Conservation (phyloP, 495 filamentous ascomycete genomes). For the Aspergillus nanangensis region DNA sequence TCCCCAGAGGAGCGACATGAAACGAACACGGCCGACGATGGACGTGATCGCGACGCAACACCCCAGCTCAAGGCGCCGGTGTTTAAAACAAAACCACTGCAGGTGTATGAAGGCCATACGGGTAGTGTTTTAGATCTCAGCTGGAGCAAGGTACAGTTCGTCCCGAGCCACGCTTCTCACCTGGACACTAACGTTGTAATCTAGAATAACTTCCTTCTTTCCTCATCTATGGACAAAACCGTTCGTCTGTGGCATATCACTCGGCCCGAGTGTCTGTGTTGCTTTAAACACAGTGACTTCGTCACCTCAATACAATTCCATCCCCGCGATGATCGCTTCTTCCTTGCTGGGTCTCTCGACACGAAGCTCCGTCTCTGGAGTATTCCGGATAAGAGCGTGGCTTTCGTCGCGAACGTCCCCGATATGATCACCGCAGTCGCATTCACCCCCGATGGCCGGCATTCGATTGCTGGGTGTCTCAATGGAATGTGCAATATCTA, state of each 20-base stretch:
- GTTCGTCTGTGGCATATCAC: slow-evolving; percentile 92
- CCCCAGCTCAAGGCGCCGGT: slow-evolving; percentile 79
- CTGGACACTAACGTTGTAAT: not conserved
- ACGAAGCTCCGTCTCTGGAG: slow-evolving; percentile 93
- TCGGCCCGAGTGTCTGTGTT: slow-evolving; percentile 81
- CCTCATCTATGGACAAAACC: slow-evolving; percentile 97
- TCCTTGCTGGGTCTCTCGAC: slow-evolving; percentile 89
- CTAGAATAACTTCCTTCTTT: slow-evolving; percentile 94
- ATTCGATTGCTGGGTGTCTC: slow-evolving; percentile 82
- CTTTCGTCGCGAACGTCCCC: slow-evolving; percentile 75
- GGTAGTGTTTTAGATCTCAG: slow-evolving; percentile 86
- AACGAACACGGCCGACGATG: slow-evolving; percentile 68
- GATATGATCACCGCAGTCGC: slow-evolving; percentile 92
- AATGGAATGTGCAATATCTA: slow-evolving; percentile 88
- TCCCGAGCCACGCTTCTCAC: not conserved
- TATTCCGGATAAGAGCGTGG: slow-evolving; percentile 93
- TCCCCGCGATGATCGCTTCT: slow-evolving; percentile 92
- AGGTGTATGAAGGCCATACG: slow-evolving; percentile 80
- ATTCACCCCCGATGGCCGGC: slow-evolving; percentile 89
- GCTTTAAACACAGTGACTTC: slow-evolving; percentile 95
- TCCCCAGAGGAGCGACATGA: slow-evolving; percentile 71
- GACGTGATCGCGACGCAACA: slow-evolving; percentile 38
- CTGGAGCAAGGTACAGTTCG: slow-evolving; percentile 77
- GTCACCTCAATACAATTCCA: slow-evolving; percentile 95
- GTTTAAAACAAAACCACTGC: slow-evolving; percentile 72